Evolutionary conservation across 169 alveolate genomes (phyloP).

Genomic region (Plasmodium relictum): DNA sequence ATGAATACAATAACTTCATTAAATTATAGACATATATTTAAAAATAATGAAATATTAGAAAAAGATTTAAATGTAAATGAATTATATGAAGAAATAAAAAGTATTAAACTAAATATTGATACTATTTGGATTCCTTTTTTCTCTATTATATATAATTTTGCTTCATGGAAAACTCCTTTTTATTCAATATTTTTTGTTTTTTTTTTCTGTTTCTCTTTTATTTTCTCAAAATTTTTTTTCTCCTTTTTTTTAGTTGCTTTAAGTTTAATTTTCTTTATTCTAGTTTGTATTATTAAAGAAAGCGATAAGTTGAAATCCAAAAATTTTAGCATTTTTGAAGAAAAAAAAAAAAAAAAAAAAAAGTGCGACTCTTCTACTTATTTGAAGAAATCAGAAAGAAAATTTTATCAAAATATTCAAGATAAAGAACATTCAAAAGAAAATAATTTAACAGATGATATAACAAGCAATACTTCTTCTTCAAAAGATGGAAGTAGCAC

Average conservation of each 20-base stretch:
- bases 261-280: conserved; percentile 64
- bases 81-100: conserved; percentile 67
- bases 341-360: not conserved
- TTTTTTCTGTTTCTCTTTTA: conserved; percentile 52
- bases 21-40: conserved; percentile 29
- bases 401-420: too few relatives aligned
- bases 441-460: conserved; percentile 12
- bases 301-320: conserved; percentile 25
- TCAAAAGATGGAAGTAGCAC: not conserved
- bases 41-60: conserved; percentile 45
- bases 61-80: conserved; percentile 52
- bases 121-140: conserved; percentile 68
- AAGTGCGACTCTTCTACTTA: not conserved
- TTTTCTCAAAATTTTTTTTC: conserved; percentile 59
- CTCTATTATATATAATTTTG: conserved; percentile 63
- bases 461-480: not conserved
- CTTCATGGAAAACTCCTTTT: conserved; percentile 73
- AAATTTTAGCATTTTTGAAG: not conserved
- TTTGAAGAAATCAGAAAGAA: conserved; percentile 4
- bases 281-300: conserved; percentile 68
- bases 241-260: conserved; percentile 62
- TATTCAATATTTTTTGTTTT: conserved; percentile 68
- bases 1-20: conserved; percentile 43
- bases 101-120: conserved; percentile 54
- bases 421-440: not conserved